These are phyloP conservation scores for Metarhizium rileyi DNA, from an alignment of 2,329 filamentous ascomycete genomes.

Conservation along the genomic window DNA sequence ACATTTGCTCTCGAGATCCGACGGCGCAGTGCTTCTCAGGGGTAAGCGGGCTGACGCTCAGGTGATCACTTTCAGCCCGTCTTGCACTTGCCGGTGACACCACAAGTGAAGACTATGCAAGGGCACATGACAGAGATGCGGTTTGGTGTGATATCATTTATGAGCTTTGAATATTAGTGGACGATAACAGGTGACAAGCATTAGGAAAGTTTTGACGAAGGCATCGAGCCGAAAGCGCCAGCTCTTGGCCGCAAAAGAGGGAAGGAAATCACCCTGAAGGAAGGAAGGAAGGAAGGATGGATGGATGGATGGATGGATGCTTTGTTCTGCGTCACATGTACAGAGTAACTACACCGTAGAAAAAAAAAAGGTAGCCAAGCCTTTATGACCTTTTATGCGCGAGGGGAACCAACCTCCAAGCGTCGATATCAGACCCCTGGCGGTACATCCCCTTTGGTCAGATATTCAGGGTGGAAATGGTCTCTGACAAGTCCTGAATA, in stretches of 20 bases:
- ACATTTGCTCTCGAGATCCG: constrained; percentile 1
- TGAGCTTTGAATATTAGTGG: neutral
- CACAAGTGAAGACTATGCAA: neutral
- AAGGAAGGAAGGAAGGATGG: too few species aligned
- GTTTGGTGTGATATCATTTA: neutral
- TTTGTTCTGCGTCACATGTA: neutral
- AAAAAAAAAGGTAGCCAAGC: neutral
- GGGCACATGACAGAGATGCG: neutral
- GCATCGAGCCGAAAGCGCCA: neutral
- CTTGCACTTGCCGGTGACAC: neutral
- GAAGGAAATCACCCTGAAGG: neutral
- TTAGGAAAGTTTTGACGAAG: neutral
- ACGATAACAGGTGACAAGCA: neutral
- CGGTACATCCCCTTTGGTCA: neutral
- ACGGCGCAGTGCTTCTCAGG: neutral
- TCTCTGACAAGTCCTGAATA: neutral
- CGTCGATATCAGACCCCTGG: neutral
- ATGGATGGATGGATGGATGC: too few species aligned
- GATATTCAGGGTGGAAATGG: neutral
- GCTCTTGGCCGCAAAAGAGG: neutral
- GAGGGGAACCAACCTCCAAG: neutral
- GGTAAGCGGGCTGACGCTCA: neutral
- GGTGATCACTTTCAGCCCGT: neutral
- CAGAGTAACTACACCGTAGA: neutral
- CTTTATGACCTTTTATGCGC: neutral